A percentile compares a stretch with the other conserved stretches of the same genome.
Evolutionary conservation across 345 rosid genomes (phyloP).

Genomic region (Melaleuca alternifolia): DNA sequence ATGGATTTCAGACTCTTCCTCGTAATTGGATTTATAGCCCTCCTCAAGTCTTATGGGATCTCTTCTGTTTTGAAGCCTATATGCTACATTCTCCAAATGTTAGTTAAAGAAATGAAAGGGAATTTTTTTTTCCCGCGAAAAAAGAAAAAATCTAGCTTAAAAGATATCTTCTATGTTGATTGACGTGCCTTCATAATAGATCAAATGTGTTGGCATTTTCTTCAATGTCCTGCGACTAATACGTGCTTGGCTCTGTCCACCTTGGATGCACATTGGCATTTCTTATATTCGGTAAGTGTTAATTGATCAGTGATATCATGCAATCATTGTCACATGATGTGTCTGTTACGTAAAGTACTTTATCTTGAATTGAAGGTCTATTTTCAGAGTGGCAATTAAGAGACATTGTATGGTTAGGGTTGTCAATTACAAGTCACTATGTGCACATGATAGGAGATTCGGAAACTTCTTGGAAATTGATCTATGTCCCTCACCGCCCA

Average conservation of each 20-base stretch:
- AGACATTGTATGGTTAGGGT: rapidly evolving
- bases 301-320: rapidly evolving
- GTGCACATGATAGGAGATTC: background rate
- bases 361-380: background rate
- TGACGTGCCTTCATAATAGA: background rate
- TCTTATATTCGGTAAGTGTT: rapidly evolving
- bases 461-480: rapidly evolving
- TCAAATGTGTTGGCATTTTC: background rate
- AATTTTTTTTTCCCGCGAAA: background rate
- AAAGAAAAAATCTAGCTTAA: background rate
- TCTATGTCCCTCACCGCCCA: background rate
- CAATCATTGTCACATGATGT: rapidly evolving
- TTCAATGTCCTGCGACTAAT: background rate
- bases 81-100: too few relatives aligned
- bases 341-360: background rate
- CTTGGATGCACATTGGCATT: background rate
- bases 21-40: background rate
- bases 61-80: background rate
- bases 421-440: background rate
- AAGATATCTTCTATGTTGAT: background rate
- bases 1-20: background rate
- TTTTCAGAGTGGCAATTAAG: background rate
- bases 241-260: background rate
- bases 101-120: background rate
- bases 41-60: background rate